A percentile compares a stretch with the other conserved stretches of the same genome.
Conservation (phyloP, 1,139 yeast genomes). For the Pichia sp. region DNA sequence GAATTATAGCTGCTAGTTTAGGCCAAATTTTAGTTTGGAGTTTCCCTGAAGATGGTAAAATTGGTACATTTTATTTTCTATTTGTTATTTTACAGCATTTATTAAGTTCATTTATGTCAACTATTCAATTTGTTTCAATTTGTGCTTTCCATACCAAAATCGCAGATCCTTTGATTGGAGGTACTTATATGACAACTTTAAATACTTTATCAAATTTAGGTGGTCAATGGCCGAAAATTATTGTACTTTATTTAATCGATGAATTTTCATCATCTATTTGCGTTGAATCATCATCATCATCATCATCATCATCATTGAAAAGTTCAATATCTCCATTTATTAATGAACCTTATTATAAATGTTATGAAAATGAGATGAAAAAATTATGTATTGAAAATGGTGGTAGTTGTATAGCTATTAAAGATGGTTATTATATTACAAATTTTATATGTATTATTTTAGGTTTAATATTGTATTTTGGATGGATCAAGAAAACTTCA, state of each 20-base stretch:
- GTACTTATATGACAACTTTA: slow-evolving; percentile 94
- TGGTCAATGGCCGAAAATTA: slow-evolving; percentile 93
- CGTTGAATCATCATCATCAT: slow-evolving; percentile 21
- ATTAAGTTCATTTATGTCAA: slow-evolving; percentile 84
- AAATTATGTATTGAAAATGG: slow-evolving; percentile 45
- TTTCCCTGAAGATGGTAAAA: slow-evolving; percentile 59
- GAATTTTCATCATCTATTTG: slow-evolving; percentile 65
- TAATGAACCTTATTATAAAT: slow-evolving; percentile 33
- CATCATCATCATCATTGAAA: background rate
- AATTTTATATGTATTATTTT: slow-evolving; percentile 62
- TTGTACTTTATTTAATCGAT: slow-evolving; percentile 76
- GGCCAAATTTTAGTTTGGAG: slow-evolving; percentile 69
- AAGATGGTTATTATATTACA: slow-evolving; percentile 83
- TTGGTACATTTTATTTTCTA: slow-evolving; percentile 49
- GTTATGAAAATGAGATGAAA: slow-evolving; percentile 38
- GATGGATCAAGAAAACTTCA: slow-evolving; percentile 60
- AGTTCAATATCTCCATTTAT: slow-evolving; percentile 22
- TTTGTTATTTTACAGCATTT: slow-evolving; percentile 77
- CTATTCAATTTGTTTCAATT: slow-evolving; percentile 90
- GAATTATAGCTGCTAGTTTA: slow-evolving; percentile 65
- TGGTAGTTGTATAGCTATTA: slow-evolving; percentile 48
- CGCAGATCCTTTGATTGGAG: slow-evolving; percentile 94
- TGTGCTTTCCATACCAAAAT: slow-evolving; percentile 93
- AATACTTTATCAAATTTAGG: slow-evolving; percentile 92
- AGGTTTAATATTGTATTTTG: slow-evolving; percentile 61